Evolutionary conservation across 2,329 filamentous ascomycete species (phyloP), one percentile per base, ranked within the genome.

Genomic region (Didymella sp.): DNA sequence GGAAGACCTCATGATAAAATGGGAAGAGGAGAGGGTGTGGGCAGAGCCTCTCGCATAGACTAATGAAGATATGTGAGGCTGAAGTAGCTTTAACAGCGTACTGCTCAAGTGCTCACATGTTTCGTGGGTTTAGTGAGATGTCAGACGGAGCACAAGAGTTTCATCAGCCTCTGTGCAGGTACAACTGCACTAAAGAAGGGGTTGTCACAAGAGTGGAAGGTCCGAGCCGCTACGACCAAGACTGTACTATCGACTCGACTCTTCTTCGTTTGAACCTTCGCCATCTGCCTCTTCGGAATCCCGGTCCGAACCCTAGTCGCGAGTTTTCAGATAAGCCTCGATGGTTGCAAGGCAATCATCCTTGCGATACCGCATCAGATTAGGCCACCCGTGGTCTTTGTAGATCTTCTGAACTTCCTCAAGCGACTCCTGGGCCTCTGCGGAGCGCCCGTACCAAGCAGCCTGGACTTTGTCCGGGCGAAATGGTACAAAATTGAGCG

Each of bases 401-500:
- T 47, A 59, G 21, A 59, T 48, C 12, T 37, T 17, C 37, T 47
- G 38, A 3, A 55, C 11, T 41, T 11, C 21, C 8, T 13, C 13
- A 21, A 27, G 21, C 7, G n/a, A n/a, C 30, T 21, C 13, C 1
- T 19, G 27, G 13, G 8, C 8, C 8, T 15, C 6, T 35, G 13
- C 8, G 17, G 8, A 15, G 7, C 33, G 33, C 13, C 33, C 33
- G 33, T 15, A 35, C 24, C 38, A 58, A n/a, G 45, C 30, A 37
- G 51, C 46, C 2, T 37, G 21, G 13, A 61, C 51, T 2, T 2
- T 38, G 12, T 31, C 27, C 8, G 17, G 7, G 12, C 51, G 35
- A n/a, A 58, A 1, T 2, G 55, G 55, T 11, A 61, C 37, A 45
- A 61, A 58, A 12, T 56, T 45, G 2, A 61, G 28, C 22, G 25